Evolutionary conservation across 75 land plant species (phyloP).

Genomic region (Gnetum montanum): DNA sequence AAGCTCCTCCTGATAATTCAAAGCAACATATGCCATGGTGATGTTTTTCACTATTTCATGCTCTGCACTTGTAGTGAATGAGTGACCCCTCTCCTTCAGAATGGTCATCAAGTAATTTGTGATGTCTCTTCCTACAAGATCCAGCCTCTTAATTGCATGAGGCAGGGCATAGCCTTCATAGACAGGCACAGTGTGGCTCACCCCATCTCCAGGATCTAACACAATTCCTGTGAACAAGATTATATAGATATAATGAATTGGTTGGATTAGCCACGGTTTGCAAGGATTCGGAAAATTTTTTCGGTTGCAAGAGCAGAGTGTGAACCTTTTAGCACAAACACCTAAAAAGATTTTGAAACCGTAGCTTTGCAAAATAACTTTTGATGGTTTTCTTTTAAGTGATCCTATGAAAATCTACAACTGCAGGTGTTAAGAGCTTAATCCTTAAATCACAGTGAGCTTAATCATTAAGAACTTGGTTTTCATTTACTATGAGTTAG

Average conservation of each 20-base stretch:
- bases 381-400: too few species aligned
- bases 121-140: constrained; percentile 43
- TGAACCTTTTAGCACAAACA: too few species aligned
- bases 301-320: too few species aligned
- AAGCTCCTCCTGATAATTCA: constrained; percentile 39
- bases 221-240: constrained; percentile 19
- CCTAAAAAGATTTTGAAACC: too few species aligned
- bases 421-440: too few species aligned
- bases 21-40: constrained; percentile 35
- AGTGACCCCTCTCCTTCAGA: constrained; percentile 46
- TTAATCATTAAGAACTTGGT: too few species aligned
- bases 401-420: too few species aligned
- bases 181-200: constrained; percentile 41
- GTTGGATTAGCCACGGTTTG: too few species aligned
- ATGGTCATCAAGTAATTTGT: constrained; percentile 41
- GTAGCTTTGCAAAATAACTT: too few species aligned
- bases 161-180: constrained; percentile 43
- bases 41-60: constrained; percentile 44
- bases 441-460: too few species aligned
- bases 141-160: constrained; percentile 40
- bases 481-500: too few species aligned
- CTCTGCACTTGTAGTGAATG: constrained; percentile 48
- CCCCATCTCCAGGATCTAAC: constrained; percentile 43
- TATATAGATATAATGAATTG: neutral
- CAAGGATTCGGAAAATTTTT: too few species aligned